phyloP scores from a whole-genome alignment of 257 asterid genomes.

The Solanum arcanum region DNA sequence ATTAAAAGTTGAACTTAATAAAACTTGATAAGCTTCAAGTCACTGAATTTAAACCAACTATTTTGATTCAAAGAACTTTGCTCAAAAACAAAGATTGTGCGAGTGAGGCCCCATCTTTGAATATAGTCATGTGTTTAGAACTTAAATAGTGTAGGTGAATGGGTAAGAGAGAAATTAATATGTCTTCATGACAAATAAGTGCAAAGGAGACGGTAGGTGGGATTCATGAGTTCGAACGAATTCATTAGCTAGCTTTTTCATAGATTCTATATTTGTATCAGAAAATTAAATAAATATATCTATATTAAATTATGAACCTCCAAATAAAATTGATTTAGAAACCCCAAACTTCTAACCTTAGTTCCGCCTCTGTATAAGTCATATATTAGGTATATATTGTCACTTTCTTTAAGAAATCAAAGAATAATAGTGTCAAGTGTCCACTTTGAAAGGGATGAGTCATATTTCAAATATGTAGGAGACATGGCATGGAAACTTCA shows the following conservation, averaged over 20 bases:
- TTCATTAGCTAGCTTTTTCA: too few species aligned
- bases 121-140: background rate
- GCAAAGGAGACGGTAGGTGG: fast-evolving
- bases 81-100: background rate
- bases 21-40: background rate
- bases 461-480: background rate
- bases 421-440: background rate
- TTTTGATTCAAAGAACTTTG: background rate
- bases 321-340: too few species aligned
- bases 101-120: background rate
- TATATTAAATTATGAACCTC: too few species aligned
- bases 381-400: background rate
- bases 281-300: too few species aligned
- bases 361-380: too few species aligned
- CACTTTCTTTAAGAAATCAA: background rate
- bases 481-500: background rate
- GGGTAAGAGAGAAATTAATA: background rate
- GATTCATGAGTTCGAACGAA: too few species aligned
- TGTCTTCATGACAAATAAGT: background rate
- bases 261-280: too few species aligned
- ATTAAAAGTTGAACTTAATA: background rate
- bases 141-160: background rate
- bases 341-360: too few species aligned
- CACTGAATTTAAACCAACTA: background rate
- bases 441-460: background rate